Conservation (phyloP, 2,329 filamentous ascomycete species). For the Fusarium sp. region DNA sequence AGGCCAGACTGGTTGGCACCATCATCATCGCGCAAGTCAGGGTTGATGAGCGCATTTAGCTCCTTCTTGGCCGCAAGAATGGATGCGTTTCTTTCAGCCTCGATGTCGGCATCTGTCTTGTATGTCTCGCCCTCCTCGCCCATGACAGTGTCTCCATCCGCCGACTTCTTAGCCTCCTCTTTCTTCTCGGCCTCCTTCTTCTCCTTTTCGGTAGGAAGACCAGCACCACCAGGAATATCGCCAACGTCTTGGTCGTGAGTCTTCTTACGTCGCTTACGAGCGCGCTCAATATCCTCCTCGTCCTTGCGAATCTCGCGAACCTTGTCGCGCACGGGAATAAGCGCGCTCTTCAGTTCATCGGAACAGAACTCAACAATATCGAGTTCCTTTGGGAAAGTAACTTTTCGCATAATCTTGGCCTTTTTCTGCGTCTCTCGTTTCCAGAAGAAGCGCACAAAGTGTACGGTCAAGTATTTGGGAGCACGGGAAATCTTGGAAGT, state of each 20-base stretch:
- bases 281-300: slow-evolving; percentile 90
- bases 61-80: slow-evolving; percentile 89
- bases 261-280: slow-evolving; percentile 90
- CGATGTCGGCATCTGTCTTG: slow-evolving; percentile 95
- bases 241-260: slow-evolving; percentile 61
- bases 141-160: slow-evolving; percentile 79
- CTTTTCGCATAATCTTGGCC: slow-evolving; percentile 99
- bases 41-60: slow-evolving; percentile 80
- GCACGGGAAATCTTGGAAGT: slow-evolving; percentile 88
- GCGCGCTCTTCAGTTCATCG: slow-evolving; percentile 82
- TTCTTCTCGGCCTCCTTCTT: slow-evolving; percentile 64
- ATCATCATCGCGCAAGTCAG: slow-evolving; percentile 79
- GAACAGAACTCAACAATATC: slow-evolving; percentile 96
- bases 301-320: slow-evolving; percentile 96
- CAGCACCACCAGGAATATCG: slow-evolving; percentile 61
- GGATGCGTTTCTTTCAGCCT: slow-evolving; percentile 82
- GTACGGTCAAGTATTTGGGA: slow-evolving; percentile 94
- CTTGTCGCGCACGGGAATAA: slow-evolving; percentile 95
- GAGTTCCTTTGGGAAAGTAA: slow-evolving; percentile 93
- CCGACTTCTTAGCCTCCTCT: slow-evolving; percentile 55
- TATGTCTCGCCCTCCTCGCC: slow-evolving; percentile 69
- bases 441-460: slow-evolving; percentile 99
- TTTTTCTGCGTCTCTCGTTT: slow-evolving; percentile 96
- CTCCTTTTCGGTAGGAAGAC: slow-evolving; percentile 64
- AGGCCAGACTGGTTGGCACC: slow-evolving; percentile 93